Conservation (phyloP, 805 yeast species). For the Yarrowia porcina region DNA sequence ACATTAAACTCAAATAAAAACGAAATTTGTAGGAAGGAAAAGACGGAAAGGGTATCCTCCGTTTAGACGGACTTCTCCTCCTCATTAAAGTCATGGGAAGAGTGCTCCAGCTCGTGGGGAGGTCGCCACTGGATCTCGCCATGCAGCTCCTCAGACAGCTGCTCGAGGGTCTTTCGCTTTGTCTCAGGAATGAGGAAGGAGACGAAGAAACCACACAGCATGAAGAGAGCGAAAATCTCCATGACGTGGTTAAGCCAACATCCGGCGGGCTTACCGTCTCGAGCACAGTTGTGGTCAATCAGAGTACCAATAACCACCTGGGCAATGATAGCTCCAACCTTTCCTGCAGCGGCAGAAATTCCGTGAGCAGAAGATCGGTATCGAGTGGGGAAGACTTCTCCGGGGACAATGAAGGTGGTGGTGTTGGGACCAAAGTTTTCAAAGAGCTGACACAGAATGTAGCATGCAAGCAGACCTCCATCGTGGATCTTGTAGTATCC, state of each 20-base stretch:
- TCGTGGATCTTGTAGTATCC: conserved; percentile 42
- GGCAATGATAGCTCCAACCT: conserved; percentile 61
- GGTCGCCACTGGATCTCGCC: conserved; percentile 48
- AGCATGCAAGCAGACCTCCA: conserved; percentile 48
- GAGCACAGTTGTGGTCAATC: conserved; percentile 70
- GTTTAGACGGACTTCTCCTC: conserved; percentile 17
- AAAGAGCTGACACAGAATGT: conserved; percentile 60
- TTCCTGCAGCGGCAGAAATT: conserved; percentile 61
- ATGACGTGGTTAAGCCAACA: conserved; percentile 90
- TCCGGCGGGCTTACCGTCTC: conserved; percentile 43
- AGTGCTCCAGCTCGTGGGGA: background rate
- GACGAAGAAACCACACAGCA: conserved; percentile 70
- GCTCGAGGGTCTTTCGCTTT: conserved; percentile 85
- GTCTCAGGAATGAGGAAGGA: conserved; percentile 81
- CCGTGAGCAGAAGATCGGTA: conserved; percentile 68
- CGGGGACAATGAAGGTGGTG: conserved; percentile 61
- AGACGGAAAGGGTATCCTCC: too few relatives aligned
- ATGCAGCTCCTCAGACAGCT: conserved; percentile 74
- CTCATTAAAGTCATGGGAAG: conserved; percentile 6
- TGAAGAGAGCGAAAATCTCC: conserved; percentile 92
- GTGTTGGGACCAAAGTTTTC: conserved; percentile 66
- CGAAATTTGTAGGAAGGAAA: background rate
- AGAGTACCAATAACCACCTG: conserved; percentile 52
- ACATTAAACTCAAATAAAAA: conserved; percentile 14
- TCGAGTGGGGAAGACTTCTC: conserved; percentile 63